A percentile compares a stretch with the other conserved stretches of the same genome.
These are phyloP conservation scores for Cytospora piceicola DNA, from an alignment of 2,329 filamentous ascomycete genomes.

Conservation along the genomic window DNA sequence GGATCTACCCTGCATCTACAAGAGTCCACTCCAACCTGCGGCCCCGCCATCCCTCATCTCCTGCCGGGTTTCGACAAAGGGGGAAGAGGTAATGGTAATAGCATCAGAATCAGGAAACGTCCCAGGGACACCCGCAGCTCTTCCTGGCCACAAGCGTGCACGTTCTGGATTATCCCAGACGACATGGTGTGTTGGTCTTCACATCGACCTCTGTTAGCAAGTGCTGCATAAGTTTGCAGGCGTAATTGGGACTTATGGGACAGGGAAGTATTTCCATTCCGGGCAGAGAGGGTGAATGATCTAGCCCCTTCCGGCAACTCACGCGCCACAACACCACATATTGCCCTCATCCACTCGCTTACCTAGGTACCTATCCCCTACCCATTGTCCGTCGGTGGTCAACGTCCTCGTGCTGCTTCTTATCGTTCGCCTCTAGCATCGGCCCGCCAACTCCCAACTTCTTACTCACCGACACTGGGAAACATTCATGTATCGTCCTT, in stretches of 20 bases:
- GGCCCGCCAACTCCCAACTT: constrained; percentile 16
- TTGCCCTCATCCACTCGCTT: constrained; percentile 14
- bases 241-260: background rate
- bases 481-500: constrained; percentile 8
- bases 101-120: constrained; percentile 21
- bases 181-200: background rate
- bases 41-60: constrained; percentile 29
- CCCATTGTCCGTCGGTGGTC: constrained; percentile 1
- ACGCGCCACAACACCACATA: constrained; percentile 21
- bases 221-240: background rate
- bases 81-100: constrained; percentile 22
- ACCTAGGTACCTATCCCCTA: constrained; percentile 13
- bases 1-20: constrained; percentile 28
- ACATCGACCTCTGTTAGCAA: background rate
- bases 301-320: constrained; percentile 20
- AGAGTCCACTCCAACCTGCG: constrained; percentile 22
- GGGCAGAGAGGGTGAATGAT: constrained; percentile 13
- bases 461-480: constrained; percentile 2
- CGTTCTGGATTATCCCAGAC: constrained; percentile 8
- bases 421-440: constrained; percentile 13
- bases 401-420: constrained; percentile 12
- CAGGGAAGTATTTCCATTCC: constrained; percentile 16
- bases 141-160: background rate
- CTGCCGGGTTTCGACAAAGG: constrained; percentile 22
- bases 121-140: constrained; percentile 6